phyloP scores from a whole-genome alignment of 768 basidiomycete species.

The Jaapia argillacea region DNA sequence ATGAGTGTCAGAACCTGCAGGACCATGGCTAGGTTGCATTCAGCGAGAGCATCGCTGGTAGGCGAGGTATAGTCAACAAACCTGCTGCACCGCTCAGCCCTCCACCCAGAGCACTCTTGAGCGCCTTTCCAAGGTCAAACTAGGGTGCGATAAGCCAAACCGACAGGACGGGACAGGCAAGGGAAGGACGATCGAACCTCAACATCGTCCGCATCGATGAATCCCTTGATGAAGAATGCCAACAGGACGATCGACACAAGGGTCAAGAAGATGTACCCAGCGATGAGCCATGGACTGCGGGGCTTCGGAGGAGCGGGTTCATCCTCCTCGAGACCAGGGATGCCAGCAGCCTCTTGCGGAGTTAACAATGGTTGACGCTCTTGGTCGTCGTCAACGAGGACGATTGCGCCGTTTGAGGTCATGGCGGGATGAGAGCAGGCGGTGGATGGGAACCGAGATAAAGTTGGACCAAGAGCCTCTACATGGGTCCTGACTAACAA shows the following conservation, averaged over 20 bases:
- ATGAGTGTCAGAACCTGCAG: slow-evolving; percentile 87
- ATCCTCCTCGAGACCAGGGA: no score
- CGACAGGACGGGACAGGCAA: not conserved
- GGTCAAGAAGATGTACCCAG: slow-evolving; percentile 23
- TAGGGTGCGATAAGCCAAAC: slow-evolving; percentile 19
- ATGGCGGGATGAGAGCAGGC: no score
- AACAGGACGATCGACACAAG: slow-evolving; percentile 28
- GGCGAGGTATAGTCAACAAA: slow-evolving; percentile 15
- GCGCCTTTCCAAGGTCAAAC: slow-evolving; percentile 73
- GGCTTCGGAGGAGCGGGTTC: no score
- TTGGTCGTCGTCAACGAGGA: no score
- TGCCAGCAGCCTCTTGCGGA: no score
- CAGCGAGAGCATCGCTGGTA: slow-evolving; percentile 5
- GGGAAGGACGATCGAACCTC: slow-evolving; percentile 40
- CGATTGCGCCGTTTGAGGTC: no score
- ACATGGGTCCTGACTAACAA: no score
- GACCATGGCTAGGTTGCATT: slow-evolving; percentile 62
- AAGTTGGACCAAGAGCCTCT: no score
- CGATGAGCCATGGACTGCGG: no score
- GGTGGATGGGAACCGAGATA: no score
- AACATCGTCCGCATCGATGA: slow-evolving; percentile 58
- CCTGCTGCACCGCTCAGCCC: slow-evolving; percentile 85
- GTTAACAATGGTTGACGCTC: no score
- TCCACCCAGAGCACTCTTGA: slow-evolving; percentile 81
- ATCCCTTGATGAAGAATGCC: slow-evolving; percentile 54